A percentile compares a stretch with the other conserved stretches of the same genome.
phyloP scores from a whole-genome alignment of 352 stramenopile genomes.

The Blastocystis sp. region DNA sequence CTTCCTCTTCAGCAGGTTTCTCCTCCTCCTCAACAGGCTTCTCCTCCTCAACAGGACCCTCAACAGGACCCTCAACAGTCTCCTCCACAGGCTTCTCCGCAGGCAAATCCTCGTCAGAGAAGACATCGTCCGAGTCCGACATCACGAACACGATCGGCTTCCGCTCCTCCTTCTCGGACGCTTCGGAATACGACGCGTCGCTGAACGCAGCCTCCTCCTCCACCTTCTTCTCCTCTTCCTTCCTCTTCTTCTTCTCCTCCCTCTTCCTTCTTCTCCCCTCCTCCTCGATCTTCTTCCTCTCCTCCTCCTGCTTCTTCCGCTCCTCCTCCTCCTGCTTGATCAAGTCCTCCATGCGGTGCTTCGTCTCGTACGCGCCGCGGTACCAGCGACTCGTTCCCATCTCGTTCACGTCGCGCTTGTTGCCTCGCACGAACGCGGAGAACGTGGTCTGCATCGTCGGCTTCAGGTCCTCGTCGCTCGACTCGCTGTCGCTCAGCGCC shows the following conservation, averaged over 20 bases:
- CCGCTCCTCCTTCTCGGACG: background rate
- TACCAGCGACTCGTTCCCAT: conserved; percentile 60
- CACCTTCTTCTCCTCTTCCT: background rate
- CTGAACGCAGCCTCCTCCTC: background rate
- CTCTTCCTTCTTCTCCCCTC: background rate
- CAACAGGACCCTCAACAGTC: conserved; percentile 6
- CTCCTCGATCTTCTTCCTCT: background rate
- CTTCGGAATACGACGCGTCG: background rate
- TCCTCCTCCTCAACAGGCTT: background rate
- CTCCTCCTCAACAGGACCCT: conserved; percentile 9
- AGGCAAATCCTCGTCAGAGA: conserved; percentile 64
- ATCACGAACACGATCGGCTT: conserved; percentile 40
- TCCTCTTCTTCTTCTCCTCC: conserved; percentile 20
- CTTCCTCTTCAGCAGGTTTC: background rate
- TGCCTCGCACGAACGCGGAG: conserved; percentile 5
- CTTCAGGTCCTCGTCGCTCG: conserved; percentile 61
- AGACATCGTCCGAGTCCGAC: conserved; percentile 42
- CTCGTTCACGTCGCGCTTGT: conserved; percentile 1
- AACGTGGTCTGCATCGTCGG: conserved; percentile 9
- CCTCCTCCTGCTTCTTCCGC: background rate
- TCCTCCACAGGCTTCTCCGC: conserved; percentile 27
- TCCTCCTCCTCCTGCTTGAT: conserved; percentile 3
- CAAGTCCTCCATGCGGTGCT: background rate
- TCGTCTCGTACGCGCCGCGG: conserved; percentile 33
- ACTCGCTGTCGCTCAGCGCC: conserved; percentile 16